Conservation (phyloP, 1,284 basidiomycete genomes). For the Puccinia novopanici region DNA sequence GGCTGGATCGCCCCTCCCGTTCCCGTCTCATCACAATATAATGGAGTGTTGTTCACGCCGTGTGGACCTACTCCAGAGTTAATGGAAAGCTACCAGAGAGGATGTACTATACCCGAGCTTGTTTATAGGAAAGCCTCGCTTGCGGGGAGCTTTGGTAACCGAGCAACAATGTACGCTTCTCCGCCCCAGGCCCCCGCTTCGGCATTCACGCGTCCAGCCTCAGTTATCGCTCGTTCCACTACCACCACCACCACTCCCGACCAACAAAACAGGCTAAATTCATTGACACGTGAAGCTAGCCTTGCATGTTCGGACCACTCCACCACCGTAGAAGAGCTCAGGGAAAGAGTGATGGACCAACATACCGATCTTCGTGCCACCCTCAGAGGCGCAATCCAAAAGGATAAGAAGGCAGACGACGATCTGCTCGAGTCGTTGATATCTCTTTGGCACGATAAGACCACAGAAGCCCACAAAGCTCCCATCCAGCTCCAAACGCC, state of each 20-base stretch:
- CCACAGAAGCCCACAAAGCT: not conserved
- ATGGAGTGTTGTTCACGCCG: constrained; percentile 1
- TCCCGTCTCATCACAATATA: not conserved
- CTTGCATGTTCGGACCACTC: constrained; percentile 21
- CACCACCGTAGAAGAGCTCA: constrained; percentile 21
- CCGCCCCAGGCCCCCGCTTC: constrained; percentile 8
- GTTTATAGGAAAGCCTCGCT: not conserved
- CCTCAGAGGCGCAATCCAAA: constrained; percentile 20
- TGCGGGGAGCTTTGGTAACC: not conserved
- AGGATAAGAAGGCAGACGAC: constrained; percentile 19
- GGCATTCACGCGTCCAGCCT: constrained; percentile 5
- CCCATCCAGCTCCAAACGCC: not conserved
- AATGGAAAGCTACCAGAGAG: constrained; percentile 3
- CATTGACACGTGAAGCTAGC: constrained; percentile 26
- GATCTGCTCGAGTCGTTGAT: constrained; percentile 18
- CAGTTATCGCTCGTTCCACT: constrained; percentile 16
- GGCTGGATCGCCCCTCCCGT: constrained; percentile 8
- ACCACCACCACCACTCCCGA: not conserved
- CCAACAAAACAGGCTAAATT: not conserved
- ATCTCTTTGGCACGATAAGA: constrained; percentile 21
- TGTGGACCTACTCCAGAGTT: not conserved
- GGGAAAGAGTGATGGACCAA: constrained; percentile 6
- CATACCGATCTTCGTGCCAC: constrained; percentile 24
- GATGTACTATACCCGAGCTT: constrained; percentile 2
- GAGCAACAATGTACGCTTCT: constrained; percentile 23